These are phyloP conservation scores for Suillus occidentalis DNA, from an alignment of 768 basidiomycete species.

Conservation along the genomic window DNA sequence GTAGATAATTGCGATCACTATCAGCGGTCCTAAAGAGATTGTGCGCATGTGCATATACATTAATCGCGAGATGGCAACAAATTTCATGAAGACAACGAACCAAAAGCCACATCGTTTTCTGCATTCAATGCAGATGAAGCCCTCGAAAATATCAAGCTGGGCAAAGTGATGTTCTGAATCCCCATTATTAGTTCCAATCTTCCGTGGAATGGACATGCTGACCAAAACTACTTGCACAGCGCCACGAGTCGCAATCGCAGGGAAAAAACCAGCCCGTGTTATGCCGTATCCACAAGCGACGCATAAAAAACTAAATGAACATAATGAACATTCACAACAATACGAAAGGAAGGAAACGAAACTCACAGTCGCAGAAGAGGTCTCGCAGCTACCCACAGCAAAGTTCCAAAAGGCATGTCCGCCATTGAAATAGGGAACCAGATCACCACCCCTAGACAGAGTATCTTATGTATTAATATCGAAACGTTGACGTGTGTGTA, in stretches of 20 bases:
- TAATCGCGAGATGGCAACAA: not conserved
- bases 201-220: not conserved
- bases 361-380: not conserved
- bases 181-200: not conserved
- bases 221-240: not conserved
- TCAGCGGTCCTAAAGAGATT: conserved; percentile 47
- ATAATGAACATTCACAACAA: not conserved
- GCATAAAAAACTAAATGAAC: not conserved
- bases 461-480: not conserved
- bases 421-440: not conserved
- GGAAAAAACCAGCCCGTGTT: not conserved
- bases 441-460: not conserved
- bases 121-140: conserved; percentile 59
- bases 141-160: conserved; percentile 58
- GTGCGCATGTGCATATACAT: not conserved
- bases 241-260: not conserved
- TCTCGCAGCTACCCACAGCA: not conserved
- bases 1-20: conserved; percentile 59
- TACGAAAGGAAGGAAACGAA: not conserved
- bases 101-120: conserved; percentile 52
- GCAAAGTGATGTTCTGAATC: not conserved
- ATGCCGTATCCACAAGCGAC: not conserved
- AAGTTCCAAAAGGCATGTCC: not conserved
- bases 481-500: not conserved
- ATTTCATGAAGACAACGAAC: conserved; percentile 29